Percentiles rank a stretch among this genome's conserved stretches.
These are phyloP conservation scores for Oryza officinalis DNA, from an alignment of 176 grass and related monocot species.

Conservation along the genomic window DNA sequence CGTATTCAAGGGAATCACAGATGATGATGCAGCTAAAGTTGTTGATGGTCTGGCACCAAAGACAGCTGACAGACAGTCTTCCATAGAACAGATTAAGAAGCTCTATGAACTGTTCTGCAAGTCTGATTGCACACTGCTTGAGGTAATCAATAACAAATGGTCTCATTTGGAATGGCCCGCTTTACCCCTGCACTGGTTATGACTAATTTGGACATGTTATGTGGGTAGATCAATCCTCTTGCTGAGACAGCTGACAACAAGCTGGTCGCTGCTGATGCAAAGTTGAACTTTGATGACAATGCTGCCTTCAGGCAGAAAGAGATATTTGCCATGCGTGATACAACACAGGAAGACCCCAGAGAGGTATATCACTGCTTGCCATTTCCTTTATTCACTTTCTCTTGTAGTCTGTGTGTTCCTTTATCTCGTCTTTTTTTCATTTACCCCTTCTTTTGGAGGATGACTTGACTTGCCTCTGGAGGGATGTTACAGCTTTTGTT, in stretches of 20 bases:
- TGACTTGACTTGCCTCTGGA: neutral
- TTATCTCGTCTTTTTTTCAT: neutral
- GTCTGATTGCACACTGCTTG: conserved; percentile 81
- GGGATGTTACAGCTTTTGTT: neutral
- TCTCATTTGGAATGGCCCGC: neutral
- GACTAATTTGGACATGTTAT: conserved; percentile 45
- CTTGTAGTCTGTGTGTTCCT: neutral
- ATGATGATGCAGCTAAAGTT: conserved; percentile 96
- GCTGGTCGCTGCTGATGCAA: conserved; percentile 97
- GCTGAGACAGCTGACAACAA: conserved; percentile 89
- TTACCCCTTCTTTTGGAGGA: neutral
- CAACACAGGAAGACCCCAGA: conserved; percentile 97
- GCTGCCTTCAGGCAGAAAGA: conserved; percentile 95
- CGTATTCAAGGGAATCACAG: conserved; percentile 96
- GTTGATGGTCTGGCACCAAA: conserved; percentile 91
- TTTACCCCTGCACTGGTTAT: neutral
- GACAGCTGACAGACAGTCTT: conserved; percentile 76
- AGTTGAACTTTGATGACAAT: conserved; percentile 99
- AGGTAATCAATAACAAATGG: conserved; percentile 47
- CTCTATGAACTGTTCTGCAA: conserved; percentile 90
- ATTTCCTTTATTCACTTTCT: conserved; percentile 11
- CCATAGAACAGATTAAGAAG: conserved; percentile 98
- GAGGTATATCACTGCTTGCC: conserved; percentile 47
- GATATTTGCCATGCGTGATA: conserved; percentile 86
- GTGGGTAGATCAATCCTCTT: conserved; percentile 91